Conservation (phyloP, 2,329 filamentous ascomycete species). For the Ophiostoma sp. region DNA sequence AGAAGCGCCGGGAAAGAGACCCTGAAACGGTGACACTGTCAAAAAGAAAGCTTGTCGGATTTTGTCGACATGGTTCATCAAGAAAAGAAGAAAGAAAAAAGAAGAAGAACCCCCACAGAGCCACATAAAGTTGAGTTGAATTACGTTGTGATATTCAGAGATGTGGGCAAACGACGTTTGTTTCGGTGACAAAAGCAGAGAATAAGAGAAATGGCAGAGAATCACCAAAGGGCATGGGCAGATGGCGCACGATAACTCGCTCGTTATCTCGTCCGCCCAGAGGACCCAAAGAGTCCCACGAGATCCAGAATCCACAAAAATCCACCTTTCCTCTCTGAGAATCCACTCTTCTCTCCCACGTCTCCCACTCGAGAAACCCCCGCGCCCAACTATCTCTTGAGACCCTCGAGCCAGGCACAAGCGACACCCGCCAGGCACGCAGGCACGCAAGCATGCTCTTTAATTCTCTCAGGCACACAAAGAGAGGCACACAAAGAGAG, state of each 20-base stretch:
- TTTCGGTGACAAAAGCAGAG: slow-evolving; percentile 19
- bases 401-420: neutral
- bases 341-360: neutral
- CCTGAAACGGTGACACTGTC: neutral
- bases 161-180: neutral
- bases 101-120: neutral
- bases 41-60: neutral
- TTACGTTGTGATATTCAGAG: slow-evolving; percentile 6
- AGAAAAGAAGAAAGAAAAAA: too few species aligned
- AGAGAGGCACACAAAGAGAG: neutral
- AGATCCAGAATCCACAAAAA: neutral
- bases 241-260: slow-evolving; percentile 15
- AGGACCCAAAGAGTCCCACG: neutral
- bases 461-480: neutral
- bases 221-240: slow-evolving; percentile 1
- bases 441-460: neutral
- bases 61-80: neutral
- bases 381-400: neutral
- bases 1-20: neutral
- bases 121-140: neutral
- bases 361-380: neutral
- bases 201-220: neutral
- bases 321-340: neutral
- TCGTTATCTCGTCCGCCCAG: slow-evolving; percentile 2
- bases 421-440: neutral